Evolutionary conservation across 2,329 filamentous ascomycete genomes (phyloP).

Genomic region (Sclerotinia borealis): DNA sequence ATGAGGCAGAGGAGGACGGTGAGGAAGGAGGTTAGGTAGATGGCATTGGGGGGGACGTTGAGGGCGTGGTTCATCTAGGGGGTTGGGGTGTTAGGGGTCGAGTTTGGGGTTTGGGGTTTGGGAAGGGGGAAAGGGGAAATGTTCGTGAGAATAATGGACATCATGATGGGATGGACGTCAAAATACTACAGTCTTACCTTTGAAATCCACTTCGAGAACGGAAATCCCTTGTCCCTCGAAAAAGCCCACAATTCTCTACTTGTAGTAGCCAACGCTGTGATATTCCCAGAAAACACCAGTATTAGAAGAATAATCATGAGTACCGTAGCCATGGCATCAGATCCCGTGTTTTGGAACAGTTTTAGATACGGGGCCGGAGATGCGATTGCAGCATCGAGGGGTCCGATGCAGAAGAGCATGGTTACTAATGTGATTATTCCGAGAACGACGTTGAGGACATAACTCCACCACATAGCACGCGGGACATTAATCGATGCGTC

Average conservation of each 20-base stretch:
- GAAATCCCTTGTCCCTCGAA: constrained; percentile 22
- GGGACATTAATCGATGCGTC: constrained; percentile 43
- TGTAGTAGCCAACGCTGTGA: constrained; percentile 34
- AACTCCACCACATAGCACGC: constrained; percentile 41
- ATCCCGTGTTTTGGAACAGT: constrained; percentile 41
- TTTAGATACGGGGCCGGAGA: constrained; percentile 34
- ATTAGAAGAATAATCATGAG: constrained; percentile 41
- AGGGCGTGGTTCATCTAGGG: constrained; percentile 32
- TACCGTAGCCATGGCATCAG: constrained; percentile 38
- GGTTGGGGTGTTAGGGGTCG: background rate
- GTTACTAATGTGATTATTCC: constrained; percentile 37
- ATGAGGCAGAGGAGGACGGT: constrained; percentile 33
- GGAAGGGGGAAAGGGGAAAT: background rate
- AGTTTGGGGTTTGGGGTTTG: background rate
- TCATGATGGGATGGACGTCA: background rate
- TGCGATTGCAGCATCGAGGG: constrained; percentile 37
- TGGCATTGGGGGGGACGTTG: constrained; percentile 23
- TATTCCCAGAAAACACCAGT: constrained; percentile 35
- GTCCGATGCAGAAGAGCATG: constrained; percentile 34
- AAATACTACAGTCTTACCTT: constrained; percentile 25
- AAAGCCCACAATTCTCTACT: constrained; percentile 39
- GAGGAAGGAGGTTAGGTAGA: constrained; percentile 22
- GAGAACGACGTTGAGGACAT: constrained; percentile 41
- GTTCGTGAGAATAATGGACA: background rate
- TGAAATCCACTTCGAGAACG: constrained; percentile 35